Percentiles rank a stretch among this genome's conserved stretches.
Conservation (phyloP, 2,329 filamentous ascomycete genomes). For the Parascedosporium putredinis region DNA sequence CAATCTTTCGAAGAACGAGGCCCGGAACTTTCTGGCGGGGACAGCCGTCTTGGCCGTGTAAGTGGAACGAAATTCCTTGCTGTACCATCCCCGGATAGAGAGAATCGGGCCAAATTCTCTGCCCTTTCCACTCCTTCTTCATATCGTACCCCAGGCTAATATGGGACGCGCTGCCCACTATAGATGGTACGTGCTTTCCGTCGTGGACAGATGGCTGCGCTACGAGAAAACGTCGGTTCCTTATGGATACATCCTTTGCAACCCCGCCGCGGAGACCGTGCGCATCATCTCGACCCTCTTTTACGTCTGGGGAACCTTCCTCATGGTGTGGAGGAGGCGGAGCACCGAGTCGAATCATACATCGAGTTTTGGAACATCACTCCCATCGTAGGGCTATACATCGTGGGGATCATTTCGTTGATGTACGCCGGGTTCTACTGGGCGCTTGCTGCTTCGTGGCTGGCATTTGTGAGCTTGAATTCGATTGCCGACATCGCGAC, state of each 20-base stretch:
- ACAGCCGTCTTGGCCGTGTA: not conserved
- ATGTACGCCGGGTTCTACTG: slow-evolving; percentile 12
- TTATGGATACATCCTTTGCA: slow-evolving; percentile 12
- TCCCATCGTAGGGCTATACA: not conserved
- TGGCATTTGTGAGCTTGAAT: slow-evolving; percentile 14
- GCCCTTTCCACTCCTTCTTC: not conserved
- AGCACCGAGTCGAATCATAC: slow-evolving; percentile 6
- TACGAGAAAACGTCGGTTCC: slow-evolving; percentile 6
- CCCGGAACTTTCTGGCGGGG: not conserved
- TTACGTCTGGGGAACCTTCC: slow-evolving; percentile 13
- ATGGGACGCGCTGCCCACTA: not conserved
- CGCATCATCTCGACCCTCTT: slow-evolving; percentile 12
- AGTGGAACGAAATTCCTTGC: not conserved
- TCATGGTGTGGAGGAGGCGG: slow-evolving; percentile 12
- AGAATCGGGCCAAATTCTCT: too few species aligned
- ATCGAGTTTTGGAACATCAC: slow-evolving; percentile 8
- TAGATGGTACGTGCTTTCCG: slow-evolving; percentile 12
- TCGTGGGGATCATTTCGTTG: slow-evolving; percentile 7
- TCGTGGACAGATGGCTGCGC: slow-evolving; percentile 13
- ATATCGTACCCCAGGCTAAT: not conserved
- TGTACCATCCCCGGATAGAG: too few species aligned
- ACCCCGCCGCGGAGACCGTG: slow-evolving; percentile 8
- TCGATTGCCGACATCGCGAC: slow-evolving; percentile 14
- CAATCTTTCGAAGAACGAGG: not conserved
- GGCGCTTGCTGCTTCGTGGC: slow-evolving; percentile 12